Conservation (phyloP, 139 green algal species). For the Astrephomene gubernaculifera region DNA sequence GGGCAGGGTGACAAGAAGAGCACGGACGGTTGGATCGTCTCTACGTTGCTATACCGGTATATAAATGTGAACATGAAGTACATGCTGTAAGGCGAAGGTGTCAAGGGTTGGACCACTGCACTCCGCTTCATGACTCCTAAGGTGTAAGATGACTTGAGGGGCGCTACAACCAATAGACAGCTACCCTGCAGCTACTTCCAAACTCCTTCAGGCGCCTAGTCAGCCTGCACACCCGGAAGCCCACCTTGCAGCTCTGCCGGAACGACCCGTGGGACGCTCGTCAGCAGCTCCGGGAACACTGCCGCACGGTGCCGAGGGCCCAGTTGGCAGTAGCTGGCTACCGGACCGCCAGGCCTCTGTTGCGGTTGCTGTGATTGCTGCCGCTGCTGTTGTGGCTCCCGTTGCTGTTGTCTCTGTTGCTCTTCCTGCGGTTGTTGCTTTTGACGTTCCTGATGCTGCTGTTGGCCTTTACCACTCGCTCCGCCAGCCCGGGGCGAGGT, state of each 20-base stretch:
- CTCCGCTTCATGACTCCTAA: background rate
- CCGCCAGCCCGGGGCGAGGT: too few species aligned
- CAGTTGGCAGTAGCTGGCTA: conserved; percentile 26
- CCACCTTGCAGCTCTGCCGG: conserved; percentile 17
- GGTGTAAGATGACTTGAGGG: background rate
- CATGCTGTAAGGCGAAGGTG: background rate
- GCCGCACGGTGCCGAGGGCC: background rate
- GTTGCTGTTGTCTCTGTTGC: background rate
- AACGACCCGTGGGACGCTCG: background rate
- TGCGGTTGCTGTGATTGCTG: background rate
- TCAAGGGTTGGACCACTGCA: background rate
- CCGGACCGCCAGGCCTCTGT: background rate
- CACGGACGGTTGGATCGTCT: background rate
- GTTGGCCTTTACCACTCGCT: background rate
- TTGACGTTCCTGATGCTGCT: background rate
- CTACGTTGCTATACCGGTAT: background rate
- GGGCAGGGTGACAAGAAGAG: background rate
- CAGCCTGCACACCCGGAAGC: background rate
- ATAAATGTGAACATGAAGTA: background rate
- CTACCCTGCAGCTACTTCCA: too few species aligned
- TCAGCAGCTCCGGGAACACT: background rate
- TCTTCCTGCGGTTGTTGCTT: too few species aligned
- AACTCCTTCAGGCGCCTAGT: background rate
- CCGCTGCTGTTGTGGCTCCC: background rate
- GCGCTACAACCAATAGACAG: background rate